Evolutionary conservation across 306 rosid species (phyloP).

Genomic region (Rubus idaeus): DNA sequence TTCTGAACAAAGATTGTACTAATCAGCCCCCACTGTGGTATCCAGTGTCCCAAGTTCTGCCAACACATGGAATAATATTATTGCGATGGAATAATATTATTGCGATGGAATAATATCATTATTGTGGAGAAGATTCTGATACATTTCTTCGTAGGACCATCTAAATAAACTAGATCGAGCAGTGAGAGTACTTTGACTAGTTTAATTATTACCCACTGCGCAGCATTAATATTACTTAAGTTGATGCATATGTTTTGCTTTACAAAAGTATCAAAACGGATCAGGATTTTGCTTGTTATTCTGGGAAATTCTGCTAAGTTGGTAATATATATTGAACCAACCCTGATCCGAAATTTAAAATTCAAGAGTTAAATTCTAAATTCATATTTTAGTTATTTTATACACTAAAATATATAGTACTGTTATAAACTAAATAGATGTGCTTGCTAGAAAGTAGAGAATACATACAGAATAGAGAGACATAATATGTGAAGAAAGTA

Average conservation of each 20-base stretch:
- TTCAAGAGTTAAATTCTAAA: not conserved
- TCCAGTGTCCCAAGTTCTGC: constrained; percentile 60
- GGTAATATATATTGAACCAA: not conserved
- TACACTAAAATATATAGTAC: not conserved
- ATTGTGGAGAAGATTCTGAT: constrained; percentile 50
- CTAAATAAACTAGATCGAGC: not conserved
- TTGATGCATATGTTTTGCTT: constrained; percentile 6
- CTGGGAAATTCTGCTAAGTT: not conserved
- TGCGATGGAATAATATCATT: constrained; percentile 42
- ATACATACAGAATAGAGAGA: too few relatives aligned
- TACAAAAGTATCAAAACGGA: constrained; percentile 12
- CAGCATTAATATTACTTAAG: not conserved
- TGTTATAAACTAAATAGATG: too few relatives aligned
- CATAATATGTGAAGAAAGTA: too few relatives aligned
- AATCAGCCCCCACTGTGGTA: constrained; percentile 51
- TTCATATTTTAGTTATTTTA: not conserved
- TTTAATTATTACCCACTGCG: not conserved
- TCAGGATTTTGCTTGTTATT: constrained; percentile 36
- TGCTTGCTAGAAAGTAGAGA: too few relatives aligned
- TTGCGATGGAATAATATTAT: constrained; percentile 43
- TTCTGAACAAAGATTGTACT: constrained; percentile 33
- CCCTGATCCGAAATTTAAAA: not conserved
- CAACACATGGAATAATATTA: constrained; percentile 61
- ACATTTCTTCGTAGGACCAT: constrained; percentile 35
- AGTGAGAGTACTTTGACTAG: not conserved